These are phyloP conservation scores for Aspergillus affinis DNA, from an alignment of 495 filamentous ascomycete species.

Conservation along the genomic window DNA sequence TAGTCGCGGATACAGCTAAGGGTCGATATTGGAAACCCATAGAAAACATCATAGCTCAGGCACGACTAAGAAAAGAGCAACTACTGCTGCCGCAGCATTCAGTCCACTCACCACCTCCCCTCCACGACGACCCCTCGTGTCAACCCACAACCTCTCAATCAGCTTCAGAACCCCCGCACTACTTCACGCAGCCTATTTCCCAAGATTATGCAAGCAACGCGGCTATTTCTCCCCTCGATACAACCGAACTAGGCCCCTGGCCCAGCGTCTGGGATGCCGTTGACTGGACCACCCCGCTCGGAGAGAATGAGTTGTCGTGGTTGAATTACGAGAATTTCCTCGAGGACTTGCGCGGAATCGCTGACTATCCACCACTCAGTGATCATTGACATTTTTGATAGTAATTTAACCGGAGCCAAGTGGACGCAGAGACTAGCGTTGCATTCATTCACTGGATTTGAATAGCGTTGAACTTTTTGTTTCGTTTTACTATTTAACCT, in stretches of 20 bases:
- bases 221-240: neutral
- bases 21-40: slow-evolving; percentile 71
- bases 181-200: no score
- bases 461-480: neutral
- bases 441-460: neutral
- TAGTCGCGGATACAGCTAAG: slow-evolving; percentile 52
- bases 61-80: slow-evolving; percentile 23
- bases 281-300: slow-evolving; percentile 18
- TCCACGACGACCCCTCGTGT: neutral
- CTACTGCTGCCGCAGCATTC: neutral
- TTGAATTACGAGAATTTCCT: slow-evolving; percentile 37
- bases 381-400: no score
- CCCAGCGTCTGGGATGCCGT: slow-evolving; percentile 36
- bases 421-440: slow-evolving; percentile 5
- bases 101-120: neutral
- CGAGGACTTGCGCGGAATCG: slow-evolving; percentile 31
- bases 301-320: slow-evolving; percentile 28
- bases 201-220: neutral
- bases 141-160: neutral
- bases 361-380: slow-evolving; percentile 12
- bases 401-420: no score
- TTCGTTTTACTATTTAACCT: neutral
- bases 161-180: no score
- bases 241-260: slow-evolving; percentile 14
- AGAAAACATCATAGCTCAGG: slow-evolving; percentile 59